These are phyloP conservation scores for Lactuca sativa DNA, from an alignment of 129 eudicot species.

Conservation along the genomic window DNA sequence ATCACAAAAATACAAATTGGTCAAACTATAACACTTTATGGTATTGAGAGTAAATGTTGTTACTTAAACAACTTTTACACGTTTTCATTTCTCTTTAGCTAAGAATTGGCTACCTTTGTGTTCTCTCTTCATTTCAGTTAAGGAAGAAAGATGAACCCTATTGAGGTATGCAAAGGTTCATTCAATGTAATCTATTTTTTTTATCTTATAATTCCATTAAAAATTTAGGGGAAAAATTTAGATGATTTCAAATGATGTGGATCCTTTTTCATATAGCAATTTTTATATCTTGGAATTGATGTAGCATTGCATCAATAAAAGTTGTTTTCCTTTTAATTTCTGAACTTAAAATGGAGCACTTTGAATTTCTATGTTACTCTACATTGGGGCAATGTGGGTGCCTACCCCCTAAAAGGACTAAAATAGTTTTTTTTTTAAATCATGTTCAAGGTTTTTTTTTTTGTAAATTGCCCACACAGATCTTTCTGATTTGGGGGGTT, in stretches of 20 bases:
- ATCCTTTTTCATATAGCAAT: neutral
- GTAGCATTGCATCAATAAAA: conserved; percentile 11
- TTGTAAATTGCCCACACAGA: no score
- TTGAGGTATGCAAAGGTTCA: conserved; percentile 24
- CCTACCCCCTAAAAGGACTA: neutral
- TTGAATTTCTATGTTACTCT: neutral
- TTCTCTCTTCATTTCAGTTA: conserved; percentile 9
- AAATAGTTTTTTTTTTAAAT: no score
- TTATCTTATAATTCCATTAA: neutral
- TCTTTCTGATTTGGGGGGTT: no score
- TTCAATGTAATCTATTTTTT: neutral
- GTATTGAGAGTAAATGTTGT: conserved; percentile 21
- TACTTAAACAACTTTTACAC: neutral
- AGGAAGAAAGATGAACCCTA: conserved; percentile 16
- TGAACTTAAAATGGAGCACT: conserved; percentile 6
- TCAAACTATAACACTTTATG: conserved; percentile 5
- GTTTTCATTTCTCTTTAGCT: neutral
- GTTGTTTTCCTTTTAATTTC: neutral
- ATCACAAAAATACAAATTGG: neutral
- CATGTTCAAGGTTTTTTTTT: neutral
- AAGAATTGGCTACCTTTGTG: neutral
- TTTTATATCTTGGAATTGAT: neutral
- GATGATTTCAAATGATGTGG: neutral
- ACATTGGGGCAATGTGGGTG: neutral
- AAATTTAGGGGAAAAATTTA: neutral